Conservation (phyloP, 2,329 filamentous ascomycete genomes). For the Domatiomyces catenatus region DNA sequence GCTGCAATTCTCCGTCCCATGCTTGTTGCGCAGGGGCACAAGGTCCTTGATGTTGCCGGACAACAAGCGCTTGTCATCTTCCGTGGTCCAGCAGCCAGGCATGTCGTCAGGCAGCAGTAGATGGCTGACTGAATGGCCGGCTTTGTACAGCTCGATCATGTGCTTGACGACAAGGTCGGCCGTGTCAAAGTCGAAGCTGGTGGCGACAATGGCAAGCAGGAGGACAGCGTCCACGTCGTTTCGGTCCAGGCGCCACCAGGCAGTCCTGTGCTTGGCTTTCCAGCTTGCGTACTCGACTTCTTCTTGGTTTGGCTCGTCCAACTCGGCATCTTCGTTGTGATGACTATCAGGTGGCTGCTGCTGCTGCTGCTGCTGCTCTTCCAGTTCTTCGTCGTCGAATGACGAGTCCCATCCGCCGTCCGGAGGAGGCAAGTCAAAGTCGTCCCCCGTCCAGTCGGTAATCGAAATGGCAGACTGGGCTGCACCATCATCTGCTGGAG, state of each 20-base stretch:
- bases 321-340: background rate
- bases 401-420: conserved; percentile 17
- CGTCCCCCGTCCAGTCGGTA: conserved; percentile 1
- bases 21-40: conserved; percentile 26
- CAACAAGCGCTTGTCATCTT: conserved; percentile 28
- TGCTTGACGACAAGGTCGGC: conserved; percentile 4
- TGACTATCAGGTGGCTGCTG: background rate
- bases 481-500: background rate
- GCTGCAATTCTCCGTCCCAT: conserved; percentile 23
- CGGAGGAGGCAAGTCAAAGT: conserved; percentile 16
- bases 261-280: conserved; percentile 2
- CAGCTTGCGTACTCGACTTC: conserved; percentile 1
- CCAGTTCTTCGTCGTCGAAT: background rate
- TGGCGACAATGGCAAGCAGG: conserved; percentile 6
- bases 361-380: background rate
- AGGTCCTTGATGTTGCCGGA: conserved; percentile 22
- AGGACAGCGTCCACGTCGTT: conserved; percentile 3
- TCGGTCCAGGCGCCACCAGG: background rate
- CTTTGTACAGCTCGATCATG: conserved; percentile 15
- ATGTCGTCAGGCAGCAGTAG: conserved; percentile 26
- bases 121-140: conserved; percentile 22
- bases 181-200: conserved; percentile 6
- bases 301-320: background rate
- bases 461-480: background rate
- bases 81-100: conserved; percentile 32